A percentile compares a stretch with the other conserved stretches of the same genome.
These are phyloP conservation scores for Aspergillus indologenus DNA, from an alignment of 495 filamentous ascomycete genomes.

Conservation along the genomic window DNA sequence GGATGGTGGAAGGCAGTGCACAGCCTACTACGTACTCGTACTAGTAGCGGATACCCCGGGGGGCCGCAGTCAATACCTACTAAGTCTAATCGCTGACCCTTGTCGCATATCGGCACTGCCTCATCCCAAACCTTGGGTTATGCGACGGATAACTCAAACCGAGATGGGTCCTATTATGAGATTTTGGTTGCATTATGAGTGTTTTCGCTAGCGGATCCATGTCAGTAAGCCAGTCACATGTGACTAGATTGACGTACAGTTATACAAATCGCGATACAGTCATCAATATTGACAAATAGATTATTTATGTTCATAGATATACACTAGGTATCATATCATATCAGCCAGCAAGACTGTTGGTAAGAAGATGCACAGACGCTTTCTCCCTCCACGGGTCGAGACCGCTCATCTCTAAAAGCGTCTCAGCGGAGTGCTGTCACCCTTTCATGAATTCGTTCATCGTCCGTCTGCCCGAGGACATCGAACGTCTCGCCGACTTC, in stretches of 20 bases:
- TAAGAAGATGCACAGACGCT: neutral
- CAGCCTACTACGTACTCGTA: neutral
- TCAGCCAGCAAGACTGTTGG: neutral
- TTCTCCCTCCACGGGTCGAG: neutral
- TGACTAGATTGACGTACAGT: too few species aligned
- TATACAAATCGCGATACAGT: too few species aligned
- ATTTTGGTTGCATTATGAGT: too few species aligned
- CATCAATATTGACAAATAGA: too few species aligned
- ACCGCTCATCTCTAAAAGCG: neutral
- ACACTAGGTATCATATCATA: neutral
- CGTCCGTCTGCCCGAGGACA: neutral
- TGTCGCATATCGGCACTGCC: too few species aligned
- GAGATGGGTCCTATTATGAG: too few species aligned
- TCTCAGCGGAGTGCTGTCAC: neutral
- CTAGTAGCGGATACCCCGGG: neutral
- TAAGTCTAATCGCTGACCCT: too few species aligned
- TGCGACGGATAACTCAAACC: too few species aligned
- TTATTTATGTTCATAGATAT: neutral
- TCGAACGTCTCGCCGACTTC: conserved; percentile 5
- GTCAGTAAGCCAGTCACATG: too few species aligned
- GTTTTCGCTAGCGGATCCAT: too few species aligned
- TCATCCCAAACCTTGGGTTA: too few species aligned
- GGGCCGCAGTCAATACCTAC: neutral
- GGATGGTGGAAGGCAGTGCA: neutral
- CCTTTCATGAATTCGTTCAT: neutral